phyloP scores from a whole-genome alignment of 306 rosid species.

The apple (Malus domestica) region ASM211411v1 NC_041796.1:367501-368000 shows the following conservation, averaged over 20 bases:
- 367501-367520: constrained; percentile 32
- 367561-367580: constrained; percentile 38
- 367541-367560: constrained; percentile 57
- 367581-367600: constrained; percentile 24
- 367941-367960: constrained; percentile 31
- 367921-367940: constrained; percentile 23
- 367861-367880: constrained; percentile 51
- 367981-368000: constrained; percentile 48
- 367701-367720: constrained; percentile 49
- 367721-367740: constrained; percentile 77
- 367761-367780: constrained; percentile 20
- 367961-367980: constrained; percentile 32
- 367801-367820: constrained; percentile 60
- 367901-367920: constrained; percentile 30
- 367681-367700: constrained; percentile 58
- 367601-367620: constrained; percentile 27
- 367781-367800: not conserved
- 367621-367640: constrained; percentile 33
- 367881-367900: constrained; percentile 47
- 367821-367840: constrained; percentile 63
- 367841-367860: constrained; percentile 48
- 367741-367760: constrained; percentile 46
- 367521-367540: constrained; percentile 78
- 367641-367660: constrained; percentile 52
- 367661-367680: constrained; percentile 60